Base-by-base conservation (phyloP, 352 stramenopile genomes). In the Peronospora tabacina region DNA sequence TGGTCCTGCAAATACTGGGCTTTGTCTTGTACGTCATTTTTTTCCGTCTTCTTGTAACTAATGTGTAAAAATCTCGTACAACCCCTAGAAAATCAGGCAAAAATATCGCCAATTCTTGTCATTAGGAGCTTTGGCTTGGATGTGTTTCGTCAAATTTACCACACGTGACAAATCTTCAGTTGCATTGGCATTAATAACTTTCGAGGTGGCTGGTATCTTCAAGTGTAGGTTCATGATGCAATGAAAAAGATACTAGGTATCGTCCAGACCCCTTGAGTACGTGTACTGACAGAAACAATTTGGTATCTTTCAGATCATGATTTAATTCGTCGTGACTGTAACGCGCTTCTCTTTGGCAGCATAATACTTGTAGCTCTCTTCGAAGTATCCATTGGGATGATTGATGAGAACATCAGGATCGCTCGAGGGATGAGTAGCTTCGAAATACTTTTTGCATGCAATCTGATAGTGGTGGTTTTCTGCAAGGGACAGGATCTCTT, bases 381-480 rank as follows among this genome's bases (percentile, higher is more conserved):
- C 85, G 54, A 98, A 98, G 84, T 92, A 99, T 30, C 87, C 90
- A 66, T 99, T 99, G 12, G 97, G 97, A 75, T 99, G 97, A 70
- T 98, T 98, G 33, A 97, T 94, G 46, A 98, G 94, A 29, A 95
- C 83, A 49, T 96, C 89, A 10, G 71, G 63, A 37, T 90, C 75
- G 17, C 60, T 75, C 5, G 85, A 70, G 0, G 83, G 73, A 69
- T 99, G 95, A 15, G 80, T 88, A 17, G 87, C 85, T 68, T 99
- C 93, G 68, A 99, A 99, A 68, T 99, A 95, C 44, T 95, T 89
- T 47, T 96, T 85, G 81, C 97, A 99, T 0, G 96, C 96, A n/a
- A 99, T 75, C 65, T 99, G 93, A 64, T 96, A 99, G 63, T 99
- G 88, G 41, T 93, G 87, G 10, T 81, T 81, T 62, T 96, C 85